Evolutionary conservation across 805 yeast species (phyloP), one percentile per base, ranked within the genome.

Genomic region (Myxozyma sirexii): DNA sequence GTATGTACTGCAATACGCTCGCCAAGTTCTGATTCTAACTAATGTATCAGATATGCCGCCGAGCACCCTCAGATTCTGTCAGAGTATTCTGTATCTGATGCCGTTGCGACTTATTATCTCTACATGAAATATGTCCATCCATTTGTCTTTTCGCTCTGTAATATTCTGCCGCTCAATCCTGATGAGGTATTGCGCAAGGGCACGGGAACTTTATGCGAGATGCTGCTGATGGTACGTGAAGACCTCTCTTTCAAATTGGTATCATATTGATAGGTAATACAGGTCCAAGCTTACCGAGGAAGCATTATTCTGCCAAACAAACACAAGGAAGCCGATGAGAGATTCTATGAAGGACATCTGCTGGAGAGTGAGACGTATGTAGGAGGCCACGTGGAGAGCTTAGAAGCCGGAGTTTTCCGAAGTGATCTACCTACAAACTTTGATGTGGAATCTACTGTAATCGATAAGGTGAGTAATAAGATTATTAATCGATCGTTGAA

Each of bases 11-110:
- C 15, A 10, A 1, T 24, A 15, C 24, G 8, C 37, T 46, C n/a
- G 8, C 45, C 7, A 54, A n/a, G 6, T 13, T n/a, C n/a, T n/a
- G n/a, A n/a, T 27, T 15, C 17, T n/a, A 23, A 43, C 49, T 7
- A 6, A n/a, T 15, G 1, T 7, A 26, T 19, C 33, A 63, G 67
- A 53, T 94, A 93, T 73, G 99, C 99, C 2, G 84, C 86, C 66
- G 97, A 92, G 69, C 84, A 87, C 68, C 99, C 99, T 0, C 98
- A 94, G 70, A 76, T 87, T 2, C 75, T 94, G 53, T 90, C 99
- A 0, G 99, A 96, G 71, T 94, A 94, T 74, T 96, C 99, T 0
- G 99, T 94, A 27, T 96, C 99, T 58, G 99, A 94, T 80, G 99
- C 99, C 12, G 99, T 96, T 41, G 99, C 99, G 3, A 94, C 99